Evolutionary conservation across 441 rosid species (phyloP), one percentile per base, ranked within the genome.

Genomic region (Biscutella laevigata): DNA sequence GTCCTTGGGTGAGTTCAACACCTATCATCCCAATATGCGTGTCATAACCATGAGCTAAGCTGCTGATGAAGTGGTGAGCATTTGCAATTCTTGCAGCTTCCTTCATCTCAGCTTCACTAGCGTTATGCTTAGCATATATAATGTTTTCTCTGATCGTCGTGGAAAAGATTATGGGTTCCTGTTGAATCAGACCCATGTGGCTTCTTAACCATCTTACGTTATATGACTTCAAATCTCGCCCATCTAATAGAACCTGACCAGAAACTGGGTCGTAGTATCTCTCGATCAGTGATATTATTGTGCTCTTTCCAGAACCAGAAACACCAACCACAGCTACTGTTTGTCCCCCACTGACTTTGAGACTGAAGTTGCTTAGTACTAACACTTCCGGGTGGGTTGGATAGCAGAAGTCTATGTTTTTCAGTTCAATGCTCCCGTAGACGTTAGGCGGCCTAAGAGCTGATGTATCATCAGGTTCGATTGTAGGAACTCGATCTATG

Each of bases 11-110:
- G 59, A 89, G 74, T 55, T 94, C 97, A 57, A 94, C 94, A 32
- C 96, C 99, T 78, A 97, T 80, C 97, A 86, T 86, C 24, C 97
- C 99, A 11, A 89, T 88, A 37, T 89, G 95, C 0, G 97, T 86
- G 76, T 94, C 96, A 43, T 94, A 94, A 45, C 99, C 99, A 44
- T 86, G 96, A 60, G 99, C 88, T 61, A 89, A 76, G 62, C 89
- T 94, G 74, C 99, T 94, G 66, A 94, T 94, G 70, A 89, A 94
- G 76, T 94, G 97, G 67, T 94, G 99, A 26, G 99, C 99, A 43
- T 94, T 94, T 39, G 99, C 99, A 46, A 94, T 89, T 73, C 96
- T 78, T 14, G 99, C 99, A 49, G 99, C 99, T 73, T 94, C 99
- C 71, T 89, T 86, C 53, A 94, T 72, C 78, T 94, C 99, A 5